These are phyloP conservation scores for Lecanosticta acicola DNA, from an alignment of 2,329 filamentous ascomycete species.

Conservation along the genomic window DNA sequence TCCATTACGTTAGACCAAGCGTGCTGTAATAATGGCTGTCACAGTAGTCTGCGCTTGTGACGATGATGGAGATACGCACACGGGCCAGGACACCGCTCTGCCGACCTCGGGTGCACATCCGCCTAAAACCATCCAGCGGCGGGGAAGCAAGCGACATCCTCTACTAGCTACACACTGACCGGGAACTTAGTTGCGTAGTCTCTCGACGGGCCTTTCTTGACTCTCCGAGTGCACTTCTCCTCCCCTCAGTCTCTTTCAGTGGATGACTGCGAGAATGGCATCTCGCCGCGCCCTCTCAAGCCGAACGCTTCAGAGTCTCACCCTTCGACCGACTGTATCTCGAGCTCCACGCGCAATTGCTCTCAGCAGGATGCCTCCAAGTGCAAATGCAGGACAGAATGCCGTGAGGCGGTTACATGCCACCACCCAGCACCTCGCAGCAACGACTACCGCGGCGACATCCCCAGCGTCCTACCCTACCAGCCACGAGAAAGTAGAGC, in stretches of 20 bases:
- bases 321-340: constrained; percentile 33
- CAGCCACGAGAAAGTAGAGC: constrained; percentile 63
- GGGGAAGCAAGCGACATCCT: too few species aligned
- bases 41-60: too few species aligned
- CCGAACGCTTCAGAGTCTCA: constrained; percentile 37
- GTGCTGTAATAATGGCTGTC: too few species aligned
- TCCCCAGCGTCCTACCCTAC: constrained; percentile 59
- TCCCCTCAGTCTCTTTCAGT: constrained; percentile 13
- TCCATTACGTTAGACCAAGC: too few species aligned
- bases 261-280: constrained; percentile 34
- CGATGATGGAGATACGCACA: too few species aligned
- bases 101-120: too few species aligned
- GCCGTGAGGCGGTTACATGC: constrained; percentile 49
- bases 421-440: constrained; percentile 49
- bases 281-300: constrained; percentile 41
- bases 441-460: constrained; percentile 45
- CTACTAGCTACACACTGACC: too few species aligned
- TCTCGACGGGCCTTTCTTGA: too few species aligned
- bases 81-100: too few species aligned
- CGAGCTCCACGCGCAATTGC: constrained; percentile 31
- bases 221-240: too few species aligned
- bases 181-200: too few species aligned
- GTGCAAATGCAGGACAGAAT: constrained; percentile 33
- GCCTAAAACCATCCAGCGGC: too few species aligned
- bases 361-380: constrained; percentile 27